Base-by-base conservation (phyloP, 176 grass and related monocot species). In the Phoenix roebelenii region DNA sequence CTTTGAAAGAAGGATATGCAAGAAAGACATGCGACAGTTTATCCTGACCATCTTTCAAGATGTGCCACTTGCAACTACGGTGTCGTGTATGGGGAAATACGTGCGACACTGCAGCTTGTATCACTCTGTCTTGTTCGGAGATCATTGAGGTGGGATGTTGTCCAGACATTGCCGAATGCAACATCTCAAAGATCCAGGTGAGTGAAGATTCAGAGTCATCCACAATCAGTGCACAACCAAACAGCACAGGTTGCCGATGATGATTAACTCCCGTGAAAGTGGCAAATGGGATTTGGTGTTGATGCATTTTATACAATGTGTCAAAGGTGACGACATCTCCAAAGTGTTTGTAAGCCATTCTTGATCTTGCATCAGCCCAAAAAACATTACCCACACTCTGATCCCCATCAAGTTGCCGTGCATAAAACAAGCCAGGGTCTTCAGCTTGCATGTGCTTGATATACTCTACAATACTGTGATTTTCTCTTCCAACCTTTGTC, bases 371-470 rank as follows among this genome's bases (percentile, higher is more conserved):
- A 26, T 84, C 82, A 4, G 76, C 72, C 82, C 76, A 84, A 9
- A 84, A 84, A 24, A 84, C 61, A 63, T 84, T 84, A 39, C 82
- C 82, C 22, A 75, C 51, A 7, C 71, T 75, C 56, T 61, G 76
- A 9, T 76, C 82, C 15, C 79, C 82, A 0, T 71, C 71, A 57
- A 84, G 79, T 58, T 84, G 82, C 72, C 74, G 70, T 51, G 76
- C 76, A 50, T 79, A 79, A 52, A 84, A 84, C 76, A 84, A 84
- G 0, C 76, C 61, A 17, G 82, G 71, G 50, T 84, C 82, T 53
- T 84, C 82, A 49, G 82, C 71, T 49, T 84, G 82, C 82, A 84
- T 84, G 32, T 28, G 76, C 14, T 79, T 79, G 57, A 84, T 76
- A n/a, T 75, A 84, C 60, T 84, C 82, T 65, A 84, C 58, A 67